phyloP scores from a whole-genome alignment of 371 early-diverging fungal genomes.

The Mortierella polycephala region DNA sequence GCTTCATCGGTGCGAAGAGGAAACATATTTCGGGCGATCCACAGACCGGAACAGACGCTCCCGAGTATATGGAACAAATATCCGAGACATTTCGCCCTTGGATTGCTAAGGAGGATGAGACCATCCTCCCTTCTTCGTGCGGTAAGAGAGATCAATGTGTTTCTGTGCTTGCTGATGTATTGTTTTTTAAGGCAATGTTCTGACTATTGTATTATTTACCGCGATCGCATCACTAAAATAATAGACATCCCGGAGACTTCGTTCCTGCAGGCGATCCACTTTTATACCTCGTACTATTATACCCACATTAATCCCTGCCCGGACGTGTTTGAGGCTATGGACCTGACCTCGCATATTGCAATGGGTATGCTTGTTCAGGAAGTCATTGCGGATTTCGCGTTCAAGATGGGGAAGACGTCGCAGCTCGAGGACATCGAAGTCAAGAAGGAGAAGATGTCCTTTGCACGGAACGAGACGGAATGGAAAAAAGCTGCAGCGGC shows the following conservation, averaged over 20 bases:
- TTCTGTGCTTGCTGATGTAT: not conserved
- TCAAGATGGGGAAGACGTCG: slow-evolving; percentile 26
- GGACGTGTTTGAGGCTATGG: slow-evolving; percentile 42
- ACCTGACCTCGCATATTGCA: slow-evolving; percentile 42
- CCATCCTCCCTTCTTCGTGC: slow-evolving; percentile 23
- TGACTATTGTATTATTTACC: not conserved
- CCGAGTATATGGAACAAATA: slow-evolving; percentile 18
- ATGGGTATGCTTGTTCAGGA: slow-evolving; percentile 49
- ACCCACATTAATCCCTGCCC: slow-evolving; percentile 34
- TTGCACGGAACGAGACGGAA: not conserved
- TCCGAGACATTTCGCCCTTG: slow-evolving; percentile 32
- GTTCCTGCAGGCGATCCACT: slow-evolving; percentile 31
- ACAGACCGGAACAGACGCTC: not conserved
- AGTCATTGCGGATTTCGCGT: slow-evolving; percentile 36
- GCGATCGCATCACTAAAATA: not conserved
- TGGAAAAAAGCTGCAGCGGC: too few relatives aligned
- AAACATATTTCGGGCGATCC: not conserved
- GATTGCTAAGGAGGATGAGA: slow-evolving; percentile 17
- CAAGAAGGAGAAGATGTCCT: slow-evolving; percentile 11
- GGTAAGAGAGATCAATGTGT: slow-evolving; percentile 10
- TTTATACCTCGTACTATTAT: slow-evolving; percentile 41
- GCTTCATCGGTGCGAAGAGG: not conserved
- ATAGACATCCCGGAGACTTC: slow-evolving; percentile 36
- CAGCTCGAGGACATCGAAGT: slow-evolving; percentile 35
- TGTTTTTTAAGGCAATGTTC: not conserved